A percentile compares a stretch with the other conserved stretches of the same genome.
These are phyloP conservation scores for Termitomyces sp. DNA, from an alignment of 768 basidiomycete species.

Conservation along the genomic window DNA sequence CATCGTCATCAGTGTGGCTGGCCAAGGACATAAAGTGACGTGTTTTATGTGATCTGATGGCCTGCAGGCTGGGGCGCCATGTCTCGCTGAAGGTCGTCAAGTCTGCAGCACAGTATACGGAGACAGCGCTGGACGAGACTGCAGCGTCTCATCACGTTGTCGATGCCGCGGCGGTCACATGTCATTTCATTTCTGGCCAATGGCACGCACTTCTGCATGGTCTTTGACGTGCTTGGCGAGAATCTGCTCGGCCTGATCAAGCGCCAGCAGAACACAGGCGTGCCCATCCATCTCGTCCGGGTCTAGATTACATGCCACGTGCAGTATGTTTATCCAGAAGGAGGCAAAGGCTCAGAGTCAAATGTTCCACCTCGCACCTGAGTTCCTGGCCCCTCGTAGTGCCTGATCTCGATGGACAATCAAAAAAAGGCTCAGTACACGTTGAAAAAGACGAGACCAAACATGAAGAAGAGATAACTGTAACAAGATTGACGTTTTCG, in stretches of 20 bases:
- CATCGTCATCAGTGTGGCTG: slow-evolving; percentile 92
- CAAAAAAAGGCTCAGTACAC: no score
- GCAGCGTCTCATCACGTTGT: slow-evolving; percentile 88
- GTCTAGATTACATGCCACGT: slow-evolving; percentile 98
- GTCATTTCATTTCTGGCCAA: slow-evolving; percentile 99
- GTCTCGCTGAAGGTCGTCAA: slow-evolving; percentile 99
- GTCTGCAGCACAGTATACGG: slow-evolving; percentile 93
- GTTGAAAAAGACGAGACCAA: no score
- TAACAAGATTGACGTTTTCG: no score
- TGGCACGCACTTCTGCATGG: slow-evolving; percentile 98
- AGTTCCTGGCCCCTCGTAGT: no score
- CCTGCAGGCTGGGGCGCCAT: slow-evolving; percentile 81
- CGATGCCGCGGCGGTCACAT: slow-evolving; percentile 79
- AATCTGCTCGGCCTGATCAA: slow-evolving; percentile 96
- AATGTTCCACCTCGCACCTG: no score
- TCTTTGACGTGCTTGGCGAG: slow-evolving; percentile 97
- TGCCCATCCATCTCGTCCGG: slow-evolving; percentile 90
- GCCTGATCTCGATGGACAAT: no score
- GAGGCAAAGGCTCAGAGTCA: no score
- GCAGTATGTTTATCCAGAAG: no score
- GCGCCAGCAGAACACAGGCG: slow-evolving; percentile 96
- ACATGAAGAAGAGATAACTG: no score
- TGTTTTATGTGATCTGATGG: slow-evolving; percentile 4
- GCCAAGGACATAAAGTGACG: slow-evolving; percentile 75
- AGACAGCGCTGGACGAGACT: slow-evolving; percentile 98